A percentile compares a stretch with the other conserved stretches of the same genome.
These are phyloP conservation scores for Protostelium mycophagum DNA, from an alignment of 78 protist genomes.

Conservation along the genomic window DNA sequence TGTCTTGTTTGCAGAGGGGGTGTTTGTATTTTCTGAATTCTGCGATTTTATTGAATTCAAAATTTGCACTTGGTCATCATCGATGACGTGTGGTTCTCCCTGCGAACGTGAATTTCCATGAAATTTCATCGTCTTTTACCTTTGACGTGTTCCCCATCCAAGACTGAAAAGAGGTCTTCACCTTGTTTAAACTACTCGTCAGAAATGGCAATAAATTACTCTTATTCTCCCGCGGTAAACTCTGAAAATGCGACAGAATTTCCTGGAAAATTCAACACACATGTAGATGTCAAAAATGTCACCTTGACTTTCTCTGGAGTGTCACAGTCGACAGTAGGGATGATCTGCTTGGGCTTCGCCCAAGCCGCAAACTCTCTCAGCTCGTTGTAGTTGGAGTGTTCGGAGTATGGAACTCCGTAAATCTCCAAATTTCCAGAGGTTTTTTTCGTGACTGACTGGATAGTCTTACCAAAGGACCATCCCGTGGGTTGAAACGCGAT, in stretches of 20 bases:
- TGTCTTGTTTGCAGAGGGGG: no score
- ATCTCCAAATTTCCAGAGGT: neutral
- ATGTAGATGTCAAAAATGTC: neutral
- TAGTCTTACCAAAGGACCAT: slow-evolving; percentile 45
- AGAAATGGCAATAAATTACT: neutral
- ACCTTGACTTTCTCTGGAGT: slow-evolving; percentile 25
- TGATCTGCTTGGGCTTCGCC: slow-evolving; percentile 24
- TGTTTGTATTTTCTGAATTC: no score
- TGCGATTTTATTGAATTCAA: no score
- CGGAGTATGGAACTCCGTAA: slow-evolving; percentile 73
- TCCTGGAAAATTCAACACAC: no score
- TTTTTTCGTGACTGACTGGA: slow-evolving; percentile 6
- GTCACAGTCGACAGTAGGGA: slow-evolving; percentile 62
- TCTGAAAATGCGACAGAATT: neutral
- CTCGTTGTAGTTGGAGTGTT: slow-evolving; percentile 70
- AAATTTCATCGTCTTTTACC: no score
- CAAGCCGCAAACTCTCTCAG: slow-evolving; percentile 51
- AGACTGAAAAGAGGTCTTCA: no score
- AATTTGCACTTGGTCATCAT: neutral
- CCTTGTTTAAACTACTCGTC: neutral
- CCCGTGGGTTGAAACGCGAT: slow-evolving; percentile 70
- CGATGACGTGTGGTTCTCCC: neutral
- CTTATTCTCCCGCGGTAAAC: neutral
- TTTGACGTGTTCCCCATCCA: no score
- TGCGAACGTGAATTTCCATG: neutral